A percentile compares a stretch with the other conserved stretches of the same genome.
Evolutionary conservation across 1,284 basidiomycete species (phyloP).

Genomic region (Cutaneotrichosporon dermatis): DNA sequence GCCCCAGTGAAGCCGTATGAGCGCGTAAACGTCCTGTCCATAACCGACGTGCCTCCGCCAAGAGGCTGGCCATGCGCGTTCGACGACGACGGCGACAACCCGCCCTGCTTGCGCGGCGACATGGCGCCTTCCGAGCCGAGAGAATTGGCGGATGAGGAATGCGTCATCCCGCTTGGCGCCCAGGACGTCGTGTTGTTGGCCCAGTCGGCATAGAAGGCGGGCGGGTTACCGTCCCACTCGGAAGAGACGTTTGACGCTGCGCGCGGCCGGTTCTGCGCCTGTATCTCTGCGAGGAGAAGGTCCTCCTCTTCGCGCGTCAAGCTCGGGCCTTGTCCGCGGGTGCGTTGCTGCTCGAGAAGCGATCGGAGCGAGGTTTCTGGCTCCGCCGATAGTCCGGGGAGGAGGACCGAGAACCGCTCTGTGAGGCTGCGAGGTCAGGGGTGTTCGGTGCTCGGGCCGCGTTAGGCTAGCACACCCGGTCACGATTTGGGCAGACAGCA

Average conservation of each 20-base stretch:
- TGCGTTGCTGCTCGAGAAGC: constrained; percentile 39
- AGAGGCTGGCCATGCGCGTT: neutral
- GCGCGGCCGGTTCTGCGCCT: constrained; percentile 1
- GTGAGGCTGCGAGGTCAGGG: constrained; percentile 26
- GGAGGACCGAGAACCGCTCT: constrained; percentile 43
- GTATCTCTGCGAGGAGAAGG: constrained; percentile 21
- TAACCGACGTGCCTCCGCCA: neutral
- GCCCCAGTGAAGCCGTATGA: constrained; percentile 42
- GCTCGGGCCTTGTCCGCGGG: constrained; percentile 31
- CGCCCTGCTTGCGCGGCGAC: constrained; percentile 3
- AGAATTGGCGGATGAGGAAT: neutral
- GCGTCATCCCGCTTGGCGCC: neutral
- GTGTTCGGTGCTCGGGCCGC: neutral
- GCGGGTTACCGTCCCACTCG: constrained; percentile 38
- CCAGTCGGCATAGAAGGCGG: constrained; percentile 17
- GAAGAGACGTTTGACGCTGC: constrained; percentile 5
- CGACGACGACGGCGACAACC: constrained; percentile 3
- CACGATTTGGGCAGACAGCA: too few species aligned
- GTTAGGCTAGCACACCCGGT: neutral
- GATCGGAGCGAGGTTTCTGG: constrained; percentile 35
- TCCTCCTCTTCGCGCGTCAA: constrained; percentile 45
- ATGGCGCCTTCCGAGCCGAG: constrained; percentile 8
- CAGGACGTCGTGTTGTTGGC: neutral
- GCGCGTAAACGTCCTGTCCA: constrained; percentile 15
- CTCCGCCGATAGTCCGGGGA: constrained; percentile 32